These are phyloP conservation scores for Epichloe aotearoae DNA, from an alignment of 2,329 filamentous ascomycete species.

Conservation along the genomic window DNA sequence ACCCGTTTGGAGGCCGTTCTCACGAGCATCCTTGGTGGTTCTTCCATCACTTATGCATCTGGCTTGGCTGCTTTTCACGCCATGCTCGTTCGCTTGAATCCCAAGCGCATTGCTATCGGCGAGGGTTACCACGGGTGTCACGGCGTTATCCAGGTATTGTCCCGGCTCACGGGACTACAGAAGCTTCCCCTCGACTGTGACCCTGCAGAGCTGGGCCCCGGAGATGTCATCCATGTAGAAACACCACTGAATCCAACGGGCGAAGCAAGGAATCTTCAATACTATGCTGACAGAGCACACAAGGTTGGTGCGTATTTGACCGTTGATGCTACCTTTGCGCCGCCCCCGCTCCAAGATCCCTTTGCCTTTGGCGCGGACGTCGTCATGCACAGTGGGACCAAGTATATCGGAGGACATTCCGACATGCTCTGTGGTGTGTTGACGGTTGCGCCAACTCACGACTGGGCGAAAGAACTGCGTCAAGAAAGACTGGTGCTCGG, in stretches of 20 bases:
- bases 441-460: constrained; percentile 40
- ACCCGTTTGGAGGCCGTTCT: constrained; percentile 79
- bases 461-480: constrained; percentile 48
- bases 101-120: constrained; percentile 68
- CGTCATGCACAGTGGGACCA: constrained; percentile 86
- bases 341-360: constrained; percentile 78
- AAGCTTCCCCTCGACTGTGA: constrained; percentile 61
- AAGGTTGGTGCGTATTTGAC: constrained; percentile 60
- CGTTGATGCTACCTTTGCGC: constrained; percentile 86
- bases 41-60: constrained; percentile 64
- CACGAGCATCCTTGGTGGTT: constrained; percentile 55
- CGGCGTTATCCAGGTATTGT: constrained; percentile 62
- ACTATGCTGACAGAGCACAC: constrained; percentile 62
- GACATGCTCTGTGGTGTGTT: constrained; percentile 86
- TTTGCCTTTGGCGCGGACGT: constrained; percentile 71
- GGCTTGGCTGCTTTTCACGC: constrained; percentile 85
- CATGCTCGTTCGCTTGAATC: constrained; percentile 70
- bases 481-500: constrained; percentile 67
- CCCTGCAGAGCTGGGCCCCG: constrained; percentile 51
- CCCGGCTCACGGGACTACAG: constrained; percentile 62
- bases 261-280: constrained; percentile 58
- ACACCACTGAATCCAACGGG: constrained; percentile 89
- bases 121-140: constrained; percentile 91
- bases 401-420: constrained; percentile 92
- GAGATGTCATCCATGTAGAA: constrained; percentile 83